phyloP scores from a whole-genome alignment of 176 grass and related monocot genomes.

The Rhynchospora pubera region DNA sequence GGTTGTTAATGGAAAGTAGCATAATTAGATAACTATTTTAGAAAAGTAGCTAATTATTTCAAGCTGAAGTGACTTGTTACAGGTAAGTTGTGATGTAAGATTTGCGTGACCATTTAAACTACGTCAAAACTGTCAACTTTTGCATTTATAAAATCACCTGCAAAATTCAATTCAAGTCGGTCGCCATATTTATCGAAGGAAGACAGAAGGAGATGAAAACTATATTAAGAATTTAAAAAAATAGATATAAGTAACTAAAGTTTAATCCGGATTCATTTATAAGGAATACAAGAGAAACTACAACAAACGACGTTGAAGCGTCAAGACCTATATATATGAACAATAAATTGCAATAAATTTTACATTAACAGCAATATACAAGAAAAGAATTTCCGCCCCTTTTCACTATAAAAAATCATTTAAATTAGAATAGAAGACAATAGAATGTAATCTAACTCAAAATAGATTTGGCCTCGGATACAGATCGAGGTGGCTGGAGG shows the following conservation, averaged over 20 bases:
- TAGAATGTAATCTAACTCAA: slow-evolving; percentile 30
- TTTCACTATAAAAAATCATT: not conserved
- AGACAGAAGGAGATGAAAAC: not conserved
- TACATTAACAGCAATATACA: slow-evolving; percentile 9
- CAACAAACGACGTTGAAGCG: not conserved
- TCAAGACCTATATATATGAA: not conserved
- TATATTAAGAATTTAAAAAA: not conserved
- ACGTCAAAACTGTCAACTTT: no score
- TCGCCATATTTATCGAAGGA: no score
- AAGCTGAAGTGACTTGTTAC: no score
- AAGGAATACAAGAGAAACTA: not conserved
- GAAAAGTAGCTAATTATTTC: no score
- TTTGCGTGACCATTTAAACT: no score
- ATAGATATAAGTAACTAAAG: not conserved
- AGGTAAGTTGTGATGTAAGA: no score
- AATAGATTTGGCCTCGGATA: slow-evolving; percentile 78
- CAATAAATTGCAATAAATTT: not conserved
- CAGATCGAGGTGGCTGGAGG: slow-evolving; percentile 70
- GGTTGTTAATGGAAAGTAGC: no score
- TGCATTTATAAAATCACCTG: no score
- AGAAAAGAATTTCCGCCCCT: not conserved
- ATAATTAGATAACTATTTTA: no score
- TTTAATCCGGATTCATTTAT: not conserved
- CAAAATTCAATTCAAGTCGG: no score
- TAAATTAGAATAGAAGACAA: not conserved